Conservation (phyloP, 108 stramenopile genomes). For the Cyclotella sp. region DNA sequence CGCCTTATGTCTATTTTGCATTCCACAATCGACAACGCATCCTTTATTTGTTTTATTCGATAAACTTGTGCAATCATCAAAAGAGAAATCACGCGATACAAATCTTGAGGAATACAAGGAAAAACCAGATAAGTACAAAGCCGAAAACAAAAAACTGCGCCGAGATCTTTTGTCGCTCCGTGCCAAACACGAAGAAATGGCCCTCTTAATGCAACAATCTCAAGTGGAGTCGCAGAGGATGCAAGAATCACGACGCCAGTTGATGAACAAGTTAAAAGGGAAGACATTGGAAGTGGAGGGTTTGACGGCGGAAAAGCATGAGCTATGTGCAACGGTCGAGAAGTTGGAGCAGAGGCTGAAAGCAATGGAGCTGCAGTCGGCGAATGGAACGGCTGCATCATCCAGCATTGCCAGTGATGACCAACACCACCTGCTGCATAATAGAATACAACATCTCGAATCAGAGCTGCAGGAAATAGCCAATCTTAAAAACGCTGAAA, state of each 20-base stretch:
- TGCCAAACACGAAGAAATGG: slow-evolving; percentile 10
- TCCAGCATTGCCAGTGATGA: background rate
- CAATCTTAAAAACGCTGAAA: background rate
- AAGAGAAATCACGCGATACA: too few relatives aligned
- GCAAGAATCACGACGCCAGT: background rate
- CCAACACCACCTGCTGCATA: background rate
- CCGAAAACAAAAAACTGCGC: slow-evolving; percentile 40
- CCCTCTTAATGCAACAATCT: slow-evolving; percentile 19
- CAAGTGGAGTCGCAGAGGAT: background rate
- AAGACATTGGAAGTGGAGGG: too few relatives aligned
- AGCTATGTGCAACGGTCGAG: background rate
- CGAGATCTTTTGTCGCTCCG: slow-evolving; percentile 13
- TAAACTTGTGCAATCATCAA: too few relatives aligned
- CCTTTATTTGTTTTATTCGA: too few relatives aligned
- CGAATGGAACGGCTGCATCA: background rate
- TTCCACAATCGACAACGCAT: too few relatives aligned
- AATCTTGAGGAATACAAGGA: too few relatives aligned
- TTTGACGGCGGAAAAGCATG: background rate
- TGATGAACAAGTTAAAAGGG: too few relatives aligned
- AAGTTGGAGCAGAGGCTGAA: slow-evolving; percentile 15
- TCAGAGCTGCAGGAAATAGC: background rate
- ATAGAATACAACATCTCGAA: slow-evolving; percentile 1
- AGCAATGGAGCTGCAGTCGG: background rate
- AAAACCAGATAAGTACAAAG: slow-evolving; percentile 20
- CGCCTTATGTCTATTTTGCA: too few relatives aligned